phyloP scores from a whole-genome alignment of 805 yeast species.

The Myxozyma vanderwaltii region DNA sequence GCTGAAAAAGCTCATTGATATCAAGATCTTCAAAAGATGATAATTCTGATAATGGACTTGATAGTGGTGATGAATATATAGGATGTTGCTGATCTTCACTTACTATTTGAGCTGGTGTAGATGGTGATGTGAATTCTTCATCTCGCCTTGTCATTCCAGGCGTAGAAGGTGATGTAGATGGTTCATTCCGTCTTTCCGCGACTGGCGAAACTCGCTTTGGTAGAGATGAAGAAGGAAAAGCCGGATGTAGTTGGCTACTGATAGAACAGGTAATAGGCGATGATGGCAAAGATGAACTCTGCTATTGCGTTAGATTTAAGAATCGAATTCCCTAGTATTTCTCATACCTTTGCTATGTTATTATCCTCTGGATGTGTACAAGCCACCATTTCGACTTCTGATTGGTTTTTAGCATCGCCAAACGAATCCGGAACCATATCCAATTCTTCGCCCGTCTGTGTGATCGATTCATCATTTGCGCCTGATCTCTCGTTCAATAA shows the following conservation, averaged over 20 bases:
- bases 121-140: neutral
- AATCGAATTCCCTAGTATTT: neutral
- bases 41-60: conserved; percentile 19
- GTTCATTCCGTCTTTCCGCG: neutral
- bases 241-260: neutral
- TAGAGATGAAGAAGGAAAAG: neutral
- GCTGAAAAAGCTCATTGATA: neutral
- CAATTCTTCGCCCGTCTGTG: neutral
- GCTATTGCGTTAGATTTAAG: neutral
- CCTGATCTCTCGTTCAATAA: neutral
- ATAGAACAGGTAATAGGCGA: neutral
- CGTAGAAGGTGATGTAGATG: neutral
- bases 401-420: neutral
- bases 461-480: neutral
- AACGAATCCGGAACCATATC: conserved; percentile 2
- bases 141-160: neutral
- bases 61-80: conserved; percentile 7
- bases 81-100: neutral
- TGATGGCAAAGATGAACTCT: neutral
- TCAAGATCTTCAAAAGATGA: conserved; percentile 6
- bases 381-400: neutral
- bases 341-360: neutral
- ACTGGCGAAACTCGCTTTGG: neutral
- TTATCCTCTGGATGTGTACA: no score
- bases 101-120: neutral